Evolutionary conservation across 139 green algal species (phyloP), one percentile per base, ranked within the genome.

Genomic region (Parachlorella kessleri): DNA sequence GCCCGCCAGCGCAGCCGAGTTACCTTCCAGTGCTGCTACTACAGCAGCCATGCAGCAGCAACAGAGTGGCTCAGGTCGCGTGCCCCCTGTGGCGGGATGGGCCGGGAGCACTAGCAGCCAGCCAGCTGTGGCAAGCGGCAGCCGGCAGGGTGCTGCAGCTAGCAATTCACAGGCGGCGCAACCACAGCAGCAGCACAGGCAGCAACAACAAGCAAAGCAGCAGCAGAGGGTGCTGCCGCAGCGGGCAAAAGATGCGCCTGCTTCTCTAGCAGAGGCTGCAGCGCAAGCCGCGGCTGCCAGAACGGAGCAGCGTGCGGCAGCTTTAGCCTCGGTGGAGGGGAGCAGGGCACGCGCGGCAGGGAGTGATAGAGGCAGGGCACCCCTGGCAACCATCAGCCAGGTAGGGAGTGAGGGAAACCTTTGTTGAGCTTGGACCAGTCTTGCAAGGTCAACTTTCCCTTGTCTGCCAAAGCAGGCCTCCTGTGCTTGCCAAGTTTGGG

Each of bases 361-460:
- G n/a, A n/a, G n/a, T n/a, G 26, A 14, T 21, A 54, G 35, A 23
- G 30, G 55, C 23, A n/a, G 81, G 28, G 37, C 77, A 1, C 53
- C 55, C 10, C 71, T 79, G 63, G 42, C 35, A 40, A 40, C 59
- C 64, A 79, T 79, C 71, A 78, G 68, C 68, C 83, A 59, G 48
- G 48, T 59, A 18, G 21, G 48, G 21, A n/a, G n/a, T n/a, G n/a
- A n/a, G n/a, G n/a, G n/a, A n/a, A n/a, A n/a, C n/a, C n/a, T n/a
- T n/a, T n/a, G n/a, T n/a, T n/a, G n/a, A n/a, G n/a, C n/a, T n/a
- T n/a, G n/a, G n/a, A n/a, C n/a, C n/a, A n/a, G n/a, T n/a, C n/a
- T n/a, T n/a, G n/a, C n/a, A n/a, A n/a, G n/a, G n/a, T n/a, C n/a
- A n/a, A n/a, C n/a, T n/a, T n/a, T n/a, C n/a, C n/a, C n/a, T n/a